Conservation (phyloP, 1,284 basidiomycete species). For the Phellinidium pouzarii region DNA sequence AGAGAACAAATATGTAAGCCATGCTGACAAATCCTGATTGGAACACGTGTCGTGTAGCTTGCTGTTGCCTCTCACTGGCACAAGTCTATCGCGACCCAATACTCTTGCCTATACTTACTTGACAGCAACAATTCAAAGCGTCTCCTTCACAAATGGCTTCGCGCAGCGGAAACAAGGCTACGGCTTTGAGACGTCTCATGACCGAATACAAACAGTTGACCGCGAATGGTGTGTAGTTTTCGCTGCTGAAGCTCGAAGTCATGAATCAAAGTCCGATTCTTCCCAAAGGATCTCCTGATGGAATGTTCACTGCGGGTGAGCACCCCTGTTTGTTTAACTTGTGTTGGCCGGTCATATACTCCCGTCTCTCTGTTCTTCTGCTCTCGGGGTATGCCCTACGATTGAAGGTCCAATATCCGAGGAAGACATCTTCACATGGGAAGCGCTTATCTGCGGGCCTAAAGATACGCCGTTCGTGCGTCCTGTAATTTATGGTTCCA, state of each 20-base stretch:
- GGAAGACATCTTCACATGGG: slow-evolving; percentile 97
- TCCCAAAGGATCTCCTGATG: slow-evolving; percentile 73
- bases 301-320: slow-evolving; percentile 88
- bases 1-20: too few species aligned
- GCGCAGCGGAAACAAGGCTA: slow-evolving; percentile 46
- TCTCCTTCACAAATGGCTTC: slow-evolving; percentile 28
- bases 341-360: background rate
- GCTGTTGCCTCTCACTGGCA: too few species aligned
- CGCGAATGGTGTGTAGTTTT: slow-evolving; percentile 39
- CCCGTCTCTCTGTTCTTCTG: background rate
- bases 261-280: slow-evolving; percentile 7
- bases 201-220: slow-evolving; percentile 90
- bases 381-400: slow-evolving; percentile 7
- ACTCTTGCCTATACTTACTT: too few species aligned
- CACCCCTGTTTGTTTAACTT: slow-evolving; percentile 11
- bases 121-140: background rate
- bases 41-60: too few species aligned
- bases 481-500: slow-evolving; percentile 11
- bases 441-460: slow-evolving; percentile 93
- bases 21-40: too few species aligned
- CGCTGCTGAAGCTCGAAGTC: background rate
- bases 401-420: slow-evolving; percentile 79
- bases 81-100: too few species aligned
- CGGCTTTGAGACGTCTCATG: slow-evolving; percentile 78
- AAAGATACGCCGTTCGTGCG: slow-evolving; percentile 95